Evolutionary conservation across 345 rosid species (phyloP).

Genomic region (Populus nigra): DNA sequence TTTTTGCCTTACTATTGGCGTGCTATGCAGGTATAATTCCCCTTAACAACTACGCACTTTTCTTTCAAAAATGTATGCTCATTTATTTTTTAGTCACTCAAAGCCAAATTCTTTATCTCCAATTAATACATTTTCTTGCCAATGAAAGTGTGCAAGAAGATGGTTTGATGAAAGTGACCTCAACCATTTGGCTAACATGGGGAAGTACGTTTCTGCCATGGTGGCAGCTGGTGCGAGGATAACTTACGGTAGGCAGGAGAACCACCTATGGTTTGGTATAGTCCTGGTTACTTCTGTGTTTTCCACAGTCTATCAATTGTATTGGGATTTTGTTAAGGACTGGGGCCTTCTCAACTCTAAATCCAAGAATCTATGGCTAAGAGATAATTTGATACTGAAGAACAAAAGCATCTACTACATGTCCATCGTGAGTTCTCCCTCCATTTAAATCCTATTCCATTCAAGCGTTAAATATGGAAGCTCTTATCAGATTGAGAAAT

Average conservation of each 20-base stretch:
- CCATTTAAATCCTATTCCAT: neutral
- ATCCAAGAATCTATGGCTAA: constrained; percentile 76
- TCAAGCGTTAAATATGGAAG: neutral
- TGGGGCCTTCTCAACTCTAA: constrained; percentile 83
- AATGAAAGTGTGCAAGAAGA: constrained; percentile 71
- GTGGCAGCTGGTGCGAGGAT: constrained; percentile 87
- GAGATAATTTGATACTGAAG: constrained; percentile 76
- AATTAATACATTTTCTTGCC: neutral
- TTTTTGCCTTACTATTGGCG: constrained; percentile 94
- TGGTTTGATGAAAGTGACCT: constrained; percentile 77
- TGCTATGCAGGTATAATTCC: constrained; percentile 72
- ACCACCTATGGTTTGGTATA: constrained; percentile 46
- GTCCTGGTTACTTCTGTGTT: constrained; percentile 60
- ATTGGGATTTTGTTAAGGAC: constrained; percentile 95
- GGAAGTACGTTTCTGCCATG: constrained; percentile 96
- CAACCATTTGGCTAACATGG: constrained; percentile 84
- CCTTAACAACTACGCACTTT: neutral
- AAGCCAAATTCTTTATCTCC: neutral
- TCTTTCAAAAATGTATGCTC: neutral
- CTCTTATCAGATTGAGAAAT: constrained; percentile 3
- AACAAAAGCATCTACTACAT: constrained; percentile 63
- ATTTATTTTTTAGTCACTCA: neutral
- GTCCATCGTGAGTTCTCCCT: constrained; percentile 62
- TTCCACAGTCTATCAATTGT: constrained; percentile 80
- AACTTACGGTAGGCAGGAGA: constrained; percentile 56